phyloP scores from a whole-genome alignment of 1,284 basidiomycete genomes.

The Ceraceosorus bombacis region DNA sequence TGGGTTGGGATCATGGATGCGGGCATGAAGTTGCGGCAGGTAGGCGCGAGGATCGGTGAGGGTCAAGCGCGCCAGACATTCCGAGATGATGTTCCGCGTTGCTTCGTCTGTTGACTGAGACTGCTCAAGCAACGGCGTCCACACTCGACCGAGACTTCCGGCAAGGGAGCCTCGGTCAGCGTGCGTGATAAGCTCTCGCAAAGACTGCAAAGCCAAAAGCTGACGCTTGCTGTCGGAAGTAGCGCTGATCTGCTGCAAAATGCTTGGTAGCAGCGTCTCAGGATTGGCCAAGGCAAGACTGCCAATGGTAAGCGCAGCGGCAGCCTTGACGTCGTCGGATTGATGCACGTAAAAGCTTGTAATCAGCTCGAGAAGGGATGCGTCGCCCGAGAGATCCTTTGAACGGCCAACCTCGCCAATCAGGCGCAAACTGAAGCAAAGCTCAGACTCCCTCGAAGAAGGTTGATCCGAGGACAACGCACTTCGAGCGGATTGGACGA shows the following conservation, averaged over 20 bases:
- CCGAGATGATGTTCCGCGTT: constrained; percentile 85
- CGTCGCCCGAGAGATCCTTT: constrained; percentile 24
- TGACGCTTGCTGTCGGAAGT: constrained; percentile 47
- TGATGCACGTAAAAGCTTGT: constrained; percentile 20
- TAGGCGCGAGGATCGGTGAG: constrained; percentile 80
- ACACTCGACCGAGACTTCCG: constrained; percentile 73
- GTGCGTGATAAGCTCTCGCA: constrained; percentile 93
- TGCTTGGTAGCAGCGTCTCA: constrained; percentile 71
- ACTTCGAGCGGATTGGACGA: constrained; percentile 15
- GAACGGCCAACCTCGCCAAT: constrained; percentile 38
- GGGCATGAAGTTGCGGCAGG: constrained; percentile 59
- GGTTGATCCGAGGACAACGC: constrained; percentile 1
- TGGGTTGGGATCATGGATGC: constrained; percentile 55
- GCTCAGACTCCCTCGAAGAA: constrained; percentile 21
- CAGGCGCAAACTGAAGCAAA: constrained; percentile 30
- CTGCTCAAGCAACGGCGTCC: constrained; percentile 59
- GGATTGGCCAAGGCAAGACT: constrained; percentile 91
- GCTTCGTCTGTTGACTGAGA: constrained; percentile 64
- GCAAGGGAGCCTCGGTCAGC: constrained; percentile 75
- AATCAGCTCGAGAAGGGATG: constrained; percentile 23
- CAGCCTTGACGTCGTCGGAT: constrained; percentile 36
- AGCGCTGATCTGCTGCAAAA: constrained; percentile 69
- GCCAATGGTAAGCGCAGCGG: constrained; percentile 53
- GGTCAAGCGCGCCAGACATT: constrained; percentile 90
- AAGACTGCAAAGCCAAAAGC: constrained; percentile 70